These are phyloP conservation scores for Nakazawaea ishiwadae DNA, from an alignment of 805 yeast species.

Conservation along the genomic window DNA sequence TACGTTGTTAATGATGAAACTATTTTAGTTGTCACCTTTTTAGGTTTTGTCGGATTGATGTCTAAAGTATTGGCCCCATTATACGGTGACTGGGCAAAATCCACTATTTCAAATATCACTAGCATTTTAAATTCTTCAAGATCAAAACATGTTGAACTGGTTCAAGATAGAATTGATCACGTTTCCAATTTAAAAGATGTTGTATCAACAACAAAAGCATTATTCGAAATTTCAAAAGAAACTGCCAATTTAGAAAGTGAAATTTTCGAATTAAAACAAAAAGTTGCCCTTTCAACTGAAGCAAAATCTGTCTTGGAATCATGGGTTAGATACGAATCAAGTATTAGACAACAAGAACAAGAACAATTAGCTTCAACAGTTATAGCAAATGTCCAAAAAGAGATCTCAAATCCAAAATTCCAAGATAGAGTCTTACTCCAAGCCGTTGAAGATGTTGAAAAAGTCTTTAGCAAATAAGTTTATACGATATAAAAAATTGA, in stretches of 20 bases:
- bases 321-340: constrained; percentile 98
- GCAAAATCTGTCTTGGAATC: constrained; percentile 96
- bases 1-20: constrained; percentile 94
- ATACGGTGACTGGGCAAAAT: constrained; percentile 91
- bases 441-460: constrained; percentile 90
- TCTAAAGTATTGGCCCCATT: constrained; percentile 91
- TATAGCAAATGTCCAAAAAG: constrained; percentile 82
- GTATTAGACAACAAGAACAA: constrained; percentile 95
- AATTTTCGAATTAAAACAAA: constrained; percentile 89
- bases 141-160: constrained; percentile 86
- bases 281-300: constrained; percentile 79
- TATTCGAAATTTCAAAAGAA: constrained; percentile 93
- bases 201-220: constrained; percentile 83
- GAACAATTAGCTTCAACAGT: constrained; percentile 83
- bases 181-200: constrained; percentile 90
- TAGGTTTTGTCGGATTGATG: constrained; percentile 66
- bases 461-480: constrained; percentile 30
- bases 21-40: constrained; percentile 74
- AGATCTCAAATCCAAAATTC: constrained; percentile 82
- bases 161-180: constrained; percentile 83
- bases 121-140: constrained; percentile 84
- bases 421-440: constrained; percentile 89
- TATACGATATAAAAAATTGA: too few relatives aligned
- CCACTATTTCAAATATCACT: constrained; percentile 75
- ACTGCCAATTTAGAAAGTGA: constrained; percentile 94